Conservation (phyloP, 164 flowering plant species). For the Nymphaea colorata region DNA sequence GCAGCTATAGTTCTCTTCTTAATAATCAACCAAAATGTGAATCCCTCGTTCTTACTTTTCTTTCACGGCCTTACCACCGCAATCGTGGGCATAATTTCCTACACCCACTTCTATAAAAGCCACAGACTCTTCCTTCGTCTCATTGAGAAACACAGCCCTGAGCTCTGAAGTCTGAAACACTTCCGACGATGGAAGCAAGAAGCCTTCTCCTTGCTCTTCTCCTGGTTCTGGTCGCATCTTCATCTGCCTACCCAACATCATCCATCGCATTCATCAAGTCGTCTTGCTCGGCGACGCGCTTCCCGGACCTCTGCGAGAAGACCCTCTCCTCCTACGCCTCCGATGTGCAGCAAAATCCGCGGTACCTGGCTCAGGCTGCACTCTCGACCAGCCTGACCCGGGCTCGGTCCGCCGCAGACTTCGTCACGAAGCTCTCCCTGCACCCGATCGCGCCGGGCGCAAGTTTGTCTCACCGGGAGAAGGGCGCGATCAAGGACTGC, state of each 20-base stretch:
- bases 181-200: too few relatives aligned
- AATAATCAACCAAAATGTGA: too few relatives aligned
- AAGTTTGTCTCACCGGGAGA: constrained; percentile 3
- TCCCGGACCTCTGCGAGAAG: not conserved
- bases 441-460: not conserved
- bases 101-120: too few relatives aligned
- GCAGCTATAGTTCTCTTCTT: too few relatives aligned
- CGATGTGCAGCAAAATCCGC: not conserved
- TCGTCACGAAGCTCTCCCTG: not conserved
- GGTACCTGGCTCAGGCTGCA: not conserved
- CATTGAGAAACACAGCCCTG: too few relatives aligned
- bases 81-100: too few relatives aligned
- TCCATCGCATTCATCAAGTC: constrained; percentile 9
- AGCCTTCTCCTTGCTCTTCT: too few relatives aligned
- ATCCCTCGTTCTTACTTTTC: too few relatives aligned
- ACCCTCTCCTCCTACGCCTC: not conserved
- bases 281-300: not conserved
- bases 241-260: too few relatives aligned
- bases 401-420: not conserved
- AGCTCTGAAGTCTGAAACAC: too few relatives aligned
- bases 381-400: not conserved
- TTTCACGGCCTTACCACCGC: too few relatives aligned
- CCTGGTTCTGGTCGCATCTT: not conserved
- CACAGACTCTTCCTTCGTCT: too few relatives aligned
- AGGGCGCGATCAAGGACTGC: constrained; percentile 60